Evolutionary conservation across 352 stramenopile species (phyloP).

Genomic region (Pythium pectinolyticum): DNA sequence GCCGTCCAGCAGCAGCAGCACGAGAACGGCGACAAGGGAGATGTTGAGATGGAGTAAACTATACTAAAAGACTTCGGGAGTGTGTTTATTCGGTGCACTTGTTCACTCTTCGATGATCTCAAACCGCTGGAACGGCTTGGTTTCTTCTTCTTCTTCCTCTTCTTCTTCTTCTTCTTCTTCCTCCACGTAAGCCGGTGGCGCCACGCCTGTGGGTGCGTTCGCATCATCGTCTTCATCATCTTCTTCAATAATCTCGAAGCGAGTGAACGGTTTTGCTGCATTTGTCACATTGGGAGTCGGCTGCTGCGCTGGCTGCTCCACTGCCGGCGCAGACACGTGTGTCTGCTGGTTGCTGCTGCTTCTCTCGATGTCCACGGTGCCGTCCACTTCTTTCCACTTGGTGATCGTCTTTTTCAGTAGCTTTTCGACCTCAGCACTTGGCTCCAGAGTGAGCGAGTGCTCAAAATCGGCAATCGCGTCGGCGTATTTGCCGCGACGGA

Average conservation of each 20-base stretch:
- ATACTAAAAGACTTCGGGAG: too few relatives aligned
- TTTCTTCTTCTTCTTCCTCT: slow-evolving; percentile 17
- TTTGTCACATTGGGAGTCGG: not conserved
- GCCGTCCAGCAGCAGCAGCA: slow-evolving; percentile 36
- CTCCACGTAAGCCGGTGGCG: not conserved
- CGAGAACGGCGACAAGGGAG: slow-evolving; percentile 18
- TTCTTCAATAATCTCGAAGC: slow-evolving; percentile 66
- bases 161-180: slow-evolving; percentile 32
- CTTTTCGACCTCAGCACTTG: slow-evolving; percentile 67
- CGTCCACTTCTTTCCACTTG: slow-evolving; percentile 74
- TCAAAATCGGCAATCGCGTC: slow-evolving; percentile 85
- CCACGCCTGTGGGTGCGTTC: not conserved
- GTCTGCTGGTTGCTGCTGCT: slow-evolving; percentile 28
- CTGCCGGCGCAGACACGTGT: not conserved
- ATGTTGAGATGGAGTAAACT: slow-evolving; percentile 27
- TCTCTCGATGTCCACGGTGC: slow-evolving; percentile 30
- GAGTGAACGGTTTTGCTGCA: slow-evolving; percentile 39
- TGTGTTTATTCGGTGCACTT: too few relatives aligned
- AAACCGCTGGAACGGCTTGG: slow-evolving; percentile 56
- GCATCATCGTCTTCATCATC: slow-evolving; percentile 41
- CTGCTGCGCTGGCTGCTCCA: not conserved
- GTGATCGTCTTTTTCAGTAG: slow-evolving; percentile 69
- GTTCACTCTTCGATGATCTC: slow-evolving; percentile 67
- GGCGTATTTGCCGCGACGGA: slow-evolving; percentile 83
- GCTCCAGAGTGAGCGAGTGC: slow-evolving; percentile 61